Percentiles rank a stretch among this genome's conserved stretches.
These are phyloP conservation scores for Mortierella sp. DNA, from an alignment of 371 early-diverging fungal species.

Conservation along the genomic window DNA sequence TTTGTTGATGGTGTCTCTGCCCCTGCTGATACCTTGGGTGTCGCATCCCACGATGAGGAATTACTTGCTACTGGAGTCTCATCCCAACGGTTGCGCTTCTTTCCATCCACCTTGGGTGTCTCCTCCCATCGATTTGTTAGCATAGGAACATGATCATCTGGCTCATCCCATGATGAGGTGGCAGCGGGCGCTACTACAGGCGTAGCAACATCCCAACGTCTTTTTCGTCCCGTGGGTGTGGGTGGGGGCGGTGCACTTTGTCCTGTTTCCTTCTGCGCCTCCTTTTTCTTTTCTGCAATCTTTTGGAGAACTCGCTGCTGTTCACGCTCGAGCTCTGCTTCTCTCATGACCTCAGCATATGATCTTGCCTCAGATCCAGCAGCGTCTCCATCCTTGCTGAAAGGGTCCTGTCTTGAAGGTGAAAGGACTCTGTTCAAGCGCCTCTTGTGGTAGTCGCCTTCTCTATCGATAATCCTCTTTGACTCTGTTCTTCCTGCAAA, in stretches of 20 bases:
- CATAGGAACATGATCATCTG: conserved; percentile 59
- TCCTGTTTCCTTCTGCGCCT: conserved; percentile 61
- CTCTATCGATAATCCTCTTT: conserved; percentile 83
- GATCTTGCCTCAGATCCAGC: conserved; percentile 64
- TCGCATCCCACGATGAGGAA: conserved; percentile 75
- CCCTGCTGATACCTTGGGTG: conserved; percentile 62
- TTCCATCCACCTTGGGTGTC: conserved; percentile 70
- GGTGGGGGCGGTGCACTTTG: conserved; percentile 60
- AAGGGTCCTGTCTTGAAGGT: conserved; percentile 90
- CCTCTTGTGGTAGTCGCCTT: conserved; percentile 89
- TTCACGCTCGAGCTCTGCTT: conserved; percentile 89
- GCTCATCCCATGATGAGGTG: conserved; percentile 76
- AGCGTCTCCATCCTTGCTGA: conserved; percentile 62
- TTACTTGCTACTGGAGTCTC: conserved; percentile 66
- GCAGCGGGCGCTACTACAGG: conserved; percentile 64
- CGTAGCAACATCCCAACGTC: conserved; percentile 92
- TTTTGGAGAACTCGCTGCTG: conserved; percentile 75
- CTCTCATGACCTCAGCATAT: conserved; percentile 90
- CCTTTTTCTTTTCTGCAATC: conserved; percentile 80
- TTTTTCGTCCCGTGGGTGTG: conserved; percentile 65
- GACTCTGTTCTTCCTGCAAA: conserved; percentile 70
- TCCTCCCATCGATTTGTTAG: conserved; percentile 76
- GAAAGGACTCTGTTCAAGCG: conserved; percentile 86
- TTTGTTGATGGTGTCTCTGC: conserved; percentile 68
- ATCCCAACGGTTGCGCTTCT: conserved; percentile 73